Base-by-base conservation (phyloP, 108 stramenopile genomes). In the Fragilariopsis cylindrus region DNA sequence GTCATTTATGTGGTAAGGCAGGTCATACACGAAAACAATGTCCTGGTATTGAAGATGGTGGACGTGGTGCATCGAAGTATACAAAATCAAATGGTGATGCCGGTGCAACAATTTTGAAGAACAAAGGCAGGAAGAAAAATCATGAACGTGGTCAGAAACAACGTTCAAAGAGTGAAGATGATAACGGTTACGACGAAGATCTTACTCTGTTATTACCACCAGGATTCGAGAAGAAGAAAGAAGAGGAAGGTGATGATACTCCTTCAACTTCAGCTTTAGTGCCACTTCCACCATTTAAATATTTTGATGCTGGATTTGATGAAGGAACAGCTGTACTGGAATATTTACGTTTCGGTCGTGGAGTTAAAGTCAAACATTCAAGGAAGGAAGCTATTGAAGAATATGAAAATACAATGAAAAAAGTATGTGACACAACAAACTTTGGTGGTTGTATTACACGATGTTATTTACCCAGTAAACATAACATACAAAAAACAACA, bases 21-120 rank as follows among this genome's bases (percentile, higher is more conserved):
- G 84, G 82, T 63, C 53, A 84, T 72, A 58, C 65, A 53, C 42
- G 85, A 67, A 54, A 58, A 65, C 16, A 71, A 79, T 72, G 73
- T 60, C 65, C 83, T 65, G 83, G 55, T 8, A 48, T 83, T 73
- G 46, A 65, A 45, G 70, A 68, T 67, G 50, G 81, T 72, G 74
- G 85, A 76, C 77, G 83, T 69, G 78, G 72, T 70, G 63, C 55
- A 62, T 74, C 73, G 16, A 60, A 49, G 11, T 74, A 52, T 13
- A 52, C 50, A 52, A 52, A 52, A 13, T 52, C 49, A 49, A 65
- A 74, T 39, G 48, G 53, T 8, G 63, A 74, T 19, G 21, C 57
- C 8, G 18, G 57, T 57, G n/a, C 4, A n/a, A 7, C 7, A 7
- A n/a, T 19, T 18, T 19, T 57, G 18, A 57, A 57, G 7, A 30